phyloP scores from a whole-genome alignment of 768 basidiomycete genomes.

The Royoungia palumana region DNA sequence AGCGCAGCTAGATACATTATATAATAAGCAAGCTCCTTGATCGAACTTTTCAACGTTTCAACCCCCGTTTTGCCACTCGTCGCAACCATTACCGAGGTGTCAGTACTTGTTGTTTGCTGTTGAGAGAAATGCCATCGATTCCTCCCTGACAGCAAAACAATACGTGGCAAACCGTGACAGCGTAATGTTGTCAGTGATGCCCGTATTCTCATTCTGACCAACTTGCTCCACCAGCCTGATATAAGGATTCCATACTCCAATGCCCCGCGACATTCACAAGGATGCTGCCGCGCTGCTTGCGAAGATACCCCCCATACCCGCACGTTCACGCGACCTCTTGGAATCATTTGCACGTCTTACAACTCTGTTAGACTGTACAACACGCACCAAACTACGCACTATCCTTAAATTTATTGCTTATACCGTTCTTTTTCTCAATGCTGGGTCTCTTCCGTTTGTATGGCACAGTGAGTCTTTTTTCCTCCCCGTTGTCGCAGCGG shows the following conservation, averaged over 20 bases:
- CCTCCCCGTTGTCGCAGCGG: too few species aligned
- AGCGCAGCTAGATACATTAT: too few species aligned
- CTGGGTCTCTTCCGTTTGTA: slow-evolving; percentile 56
- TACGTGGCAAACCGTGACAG: too few species aligned
- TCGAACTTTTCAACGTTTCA: too few species aligned
- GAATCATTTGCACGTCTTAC: slow-evolving; percentile 5
- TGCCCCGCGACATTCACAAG: slow-evolving; percentile 9
- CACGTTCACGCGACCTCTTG: not conserved
- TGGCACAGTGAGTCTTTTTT: slow-evolving; percentile 58
- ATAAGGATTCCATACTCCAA: not conserved
- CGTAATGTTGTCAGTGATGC: too few species aligned
- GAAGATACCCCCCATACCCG: slow-evolving; percentile 13
- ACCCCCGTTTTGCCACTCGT: too few species aligned
- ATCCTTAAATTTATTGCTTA: slow-evolving; percentile 18
- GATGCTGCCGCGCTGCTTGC: slow-evolving; percentile 6
- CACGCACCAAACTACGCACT: slow-evolving; percentile 4
- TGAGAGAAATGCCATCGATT: too few species aligned
- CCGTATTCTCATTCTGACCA: too few species aligned
- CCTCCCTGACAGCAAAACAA: too few species aligned
- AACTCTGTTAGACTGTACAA: slow-evolving; percentile 1
- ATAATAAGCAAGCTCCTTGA: too few species aligned
- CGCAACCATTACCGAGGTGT: too few species aligned
- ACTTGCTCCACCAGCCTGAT: not conserved
- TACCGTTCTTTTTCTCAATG: slow-evolving; percentile 56
- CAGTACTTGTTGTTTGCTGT: too few species aligned